Percentiles rank a stretch among this genome's conserved stretches.
Evolutionary conservation across 2,329 filamentous ascomycete genomes (phyloP).

Genomic region (Graphium sp.): DNA sequence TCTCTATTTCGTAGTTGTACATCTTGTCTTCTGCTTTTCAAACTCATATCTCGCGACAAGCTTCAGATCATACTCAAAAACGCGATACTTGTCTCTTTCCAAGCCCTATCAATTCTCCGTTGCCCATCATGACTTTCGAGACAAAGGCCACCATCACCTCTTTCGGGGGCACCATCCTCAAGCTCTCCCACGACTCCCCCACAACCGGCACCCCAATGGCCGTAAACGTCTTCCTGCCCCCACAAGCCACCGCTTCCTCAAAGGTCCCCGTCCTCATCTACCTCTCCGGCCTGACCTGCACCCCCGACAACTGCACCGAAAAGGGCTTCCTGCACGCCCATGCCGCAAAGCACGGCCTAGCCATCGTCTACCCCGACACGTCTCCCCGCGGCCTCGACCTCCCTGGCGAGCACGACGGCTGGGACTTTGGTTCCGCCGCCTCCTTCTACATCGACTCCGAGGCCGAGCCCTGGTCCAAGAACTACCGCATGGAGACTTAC

Average conservation of each 20-base stretch:
- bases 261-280: slow-evolving; percentile 76
- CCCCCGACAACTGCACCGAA: slow-evolving; percentile 68
- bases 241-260: slow-evolving; percentile 35
- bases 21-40: too few species aligned
- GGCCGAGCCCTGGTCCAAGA: slow-evolving; percentile 50
- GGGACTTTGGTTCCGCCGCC: slow-evolving; percentile 83
- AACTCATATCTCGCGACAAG: too few species aligned
- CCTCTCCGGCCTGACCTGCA: slow-evolving; percentile 88
- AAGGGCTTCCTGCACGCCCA: slow-evolving; percentile 83
- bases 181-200: slow-evolving; percentile 72
- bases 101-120: not conserved
- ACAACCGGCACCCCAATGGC: slow-evolving; percentile 77
- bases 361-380: slow-evolving; percentile 90
- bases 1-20: too few species aligned
- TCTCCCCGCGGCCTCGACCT: slow-evolving; percentile 73
- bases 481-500: slow-evolving; percentile 94
- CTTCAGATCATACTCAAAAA: too few species aligned
- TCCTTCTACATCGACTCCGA: slow-evolving; percentile 92
- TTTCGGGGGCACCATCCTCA: slow-evolving; percentile 88
- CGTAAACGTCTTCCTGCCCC: slow-evolving; percentile 82
- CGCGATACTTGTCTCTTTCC: not conserved
- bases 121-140: slow-evolving; percentile 60
- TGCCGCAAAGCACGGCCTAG: slow-evolving; percentile 67
- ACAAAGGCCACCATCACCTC: slow-evolving; percentile 78
- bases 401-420: slow-evolving; percentile 70